These are phyloP conservation scores for Aureobasidium sp. DNA, from an alignment of 2,329 filamentous ascomycete species.

Conservation along the genomic window DNA sequence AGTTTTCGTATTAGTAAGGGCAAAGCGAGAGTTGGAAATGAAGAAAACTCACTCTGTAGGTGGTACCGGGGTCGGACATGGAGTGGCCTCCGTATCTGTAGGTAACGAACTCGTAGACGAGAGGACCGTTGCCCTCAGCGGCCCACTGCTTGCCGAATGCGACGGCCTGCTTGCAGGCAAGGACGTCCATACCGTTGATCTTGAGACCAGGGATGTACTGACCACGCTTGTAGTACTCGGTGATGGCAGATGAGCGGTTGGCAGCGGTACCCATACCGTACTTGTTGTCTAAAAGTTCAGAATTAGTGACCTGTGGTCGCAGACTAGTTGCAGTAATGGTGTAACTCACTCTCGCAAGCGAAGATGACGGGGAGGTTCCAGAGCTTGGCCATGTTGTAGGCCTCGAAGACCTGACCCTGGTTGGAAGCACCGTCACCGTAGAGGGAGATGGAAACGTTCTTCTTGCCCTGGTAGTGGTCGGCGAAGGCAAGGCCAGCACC, in stretches of 20 bases:
- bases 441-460: slow-evolving; percentile 79
- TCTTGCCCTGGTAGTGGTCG: slow-evolving; percentile 84
- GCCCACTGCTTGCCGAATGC: slow-evolving; percentile 89
- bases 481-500: slow-evolving; percentile 95
- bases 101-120: slow-evolving; percentile 97
- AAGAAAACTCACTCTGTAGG: slow-evolving; percentile 60
- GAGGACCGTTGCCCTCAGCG: slow-evolving; percentile 73
- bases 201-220: slow-evolving; percentile 99
- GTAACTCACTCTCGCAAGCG: slow-evolving; percentile 83
- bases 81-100: slow-evolving; percentile 99
- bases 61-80: slow-evolving; percentile 99
- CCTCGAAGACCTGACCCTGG: slow-evolving; percentile 99
- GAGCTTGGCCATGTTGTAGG: slow-evolving; percentile 99
- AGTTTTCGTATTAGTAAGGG: not conserved
- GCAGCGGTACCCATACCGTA: slow-evolving; percentile 99
- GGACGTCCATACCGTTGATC: slow-evolving; percentile 99
- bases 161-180: slow-evolving; percentile 94
- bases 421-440: slow-evolving; percentile 99
- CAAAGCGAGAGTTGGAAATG: not conserved
- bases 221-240: slow-evolving; percentile 99
- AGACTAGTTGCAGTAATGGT: not conserved
- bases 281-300: slow-evolving; percentile 76
- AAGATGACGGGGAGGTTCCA: slow-evolving; percentile 96
- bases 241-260: slow-evolving; percentile 85
- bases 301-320: slow-evolving; percentile 18